A percentile compares a stretch with the other conserved stretches of the same genome.
Conservation (phyloP, 2,329 filamentous ascomycete species). For the Botrytis paeoniae region DNA sequence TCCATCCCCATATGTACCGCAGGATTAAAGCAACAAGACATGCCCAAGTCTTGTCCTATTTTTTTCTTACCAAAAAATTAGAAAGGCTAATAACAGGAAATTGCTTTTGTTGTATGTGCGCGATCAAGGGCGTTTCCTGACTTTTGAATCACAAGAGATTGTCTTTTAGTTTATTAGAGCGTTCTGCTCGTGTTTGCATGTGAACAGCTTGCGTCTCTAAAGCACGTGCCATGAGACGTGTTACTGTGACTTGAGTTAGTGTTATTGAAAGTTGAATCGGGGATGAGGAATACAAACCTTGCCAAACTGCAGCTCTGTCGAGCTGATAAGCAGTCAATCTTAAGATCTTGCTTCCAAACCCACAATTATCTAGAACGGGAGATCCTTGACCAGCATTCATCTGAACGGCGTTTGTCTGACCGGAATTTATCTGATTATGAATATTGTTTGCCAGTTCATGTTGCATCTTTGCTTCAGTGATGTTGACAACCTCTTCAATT, state of each 20-base stretch:
- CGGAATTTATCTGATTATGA: constrained; percentile 43
- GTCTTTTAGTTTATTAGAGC: background rate
- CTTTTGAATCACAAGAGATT: background rate
- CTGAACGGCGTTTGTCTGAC: constrained; percentile 51
- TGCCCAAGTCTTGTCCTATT: background rate
- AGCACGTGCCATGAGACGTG: constrained; percentile 61
- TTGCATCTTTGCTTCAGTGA: constrained; percentile 76
- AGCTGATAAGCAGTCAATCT: constrained; percentile 83
- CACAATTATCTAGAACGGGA: constrained; percentile 60
- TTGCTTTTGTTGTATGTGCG: background rate
- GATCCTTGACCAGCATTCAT: constrained; percentile 48
- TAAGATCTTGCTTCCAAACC: constrained; percentile 81
- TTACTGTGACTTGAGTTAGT: constrained; percentile 47
- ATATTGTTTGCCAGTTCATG: constrained; percentile 53
- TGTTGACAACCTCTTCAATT: constrained; percentile 73
- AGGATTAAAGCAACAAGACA: background rate
- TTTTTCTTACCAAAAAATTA: background rate
- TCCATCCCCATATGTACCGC: background rate
- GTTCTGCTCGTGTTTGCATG: constrained; percentile 2
- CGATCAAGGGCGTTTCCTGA: background rate
- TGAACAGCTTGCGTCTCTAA: constrained; percentile 9
- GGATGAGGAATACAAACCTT: constrained; percentile 56
- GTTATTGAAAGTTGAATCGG: constrained; percentile 26
- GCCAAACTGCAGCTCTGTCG: constrained; percentile 88
- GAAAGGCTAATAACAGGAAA: background rate